Evolutionary conservation across 2,329 filamentous ascomycete genomes (phyloP).

Genomic region (Penicillium decumbens): DNA sequence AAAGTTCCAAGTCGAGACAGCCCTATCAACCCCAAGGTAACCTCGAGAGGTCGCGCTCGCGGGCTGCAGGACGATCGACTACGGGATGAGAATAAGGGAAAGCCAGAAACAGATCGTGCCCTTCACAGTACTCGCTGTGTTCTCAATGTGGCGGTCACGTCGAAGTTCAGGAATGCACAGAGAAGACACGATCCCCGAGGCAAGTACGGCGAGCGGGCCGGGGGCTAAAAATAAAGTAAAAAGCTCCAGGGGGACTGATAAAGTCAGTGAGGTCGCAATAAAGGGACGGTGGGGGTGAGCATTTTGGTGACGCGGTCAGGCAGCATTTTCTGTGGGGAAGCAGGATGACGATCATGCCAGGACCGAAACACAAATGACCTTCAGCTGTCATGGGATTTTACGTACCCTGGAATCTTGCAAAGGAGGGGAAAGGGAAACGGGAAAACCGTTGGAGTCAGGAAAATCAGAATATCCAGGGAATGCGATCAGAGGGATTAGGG

Average conservation of each 20-base stretch:
- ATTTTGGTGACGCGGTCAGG: constrained; percentile 23
- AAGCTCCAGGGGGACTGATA: neutral
- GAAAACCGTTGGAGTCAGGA: neutral
- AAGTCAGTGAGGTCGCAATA: constrained; percentile 19
- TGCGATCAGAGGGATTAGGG: constrained; percentile 2
- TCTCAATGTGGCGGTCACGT: constrained; percentile 13
- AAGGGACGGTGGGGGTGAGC: constrained; percentile 8
- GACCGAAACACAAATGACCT: constrained; percentile 6
- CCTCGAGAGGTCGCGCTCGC: neutral
- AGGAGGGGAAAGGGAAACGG: neutral
- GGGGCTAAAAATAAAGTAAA: constrained; percentile 8
- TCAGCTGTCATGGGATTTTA: constrained; percentile 12
- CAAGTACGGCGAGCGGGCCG: constrained; percentile 7
- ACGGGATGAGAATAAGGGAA: neutral
- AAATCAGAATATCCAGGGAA: constrained; percentile 1
- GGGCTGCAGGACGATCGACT: neutral
- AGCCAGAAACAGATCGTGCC: constrained; percentile 1
- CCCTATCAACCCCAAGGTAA: neutral
- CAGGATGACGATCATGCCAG: constrained; percentile 26
- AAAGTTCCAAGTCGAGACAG: no score
- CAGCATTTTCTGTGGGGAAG: constrained; percentile 5
- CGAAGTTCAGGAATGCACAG: constrained; percentile 13
- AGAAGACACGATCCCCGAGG: constrained; percentile 9
- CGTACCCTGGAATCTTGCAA: constrained; percentile 15
- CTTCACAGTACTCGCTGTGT: constrained; percentile 11